Conservation (phyloP, 2,329 filamentous ascomycete genomes). For the Penicillium occitanis region DNA sequence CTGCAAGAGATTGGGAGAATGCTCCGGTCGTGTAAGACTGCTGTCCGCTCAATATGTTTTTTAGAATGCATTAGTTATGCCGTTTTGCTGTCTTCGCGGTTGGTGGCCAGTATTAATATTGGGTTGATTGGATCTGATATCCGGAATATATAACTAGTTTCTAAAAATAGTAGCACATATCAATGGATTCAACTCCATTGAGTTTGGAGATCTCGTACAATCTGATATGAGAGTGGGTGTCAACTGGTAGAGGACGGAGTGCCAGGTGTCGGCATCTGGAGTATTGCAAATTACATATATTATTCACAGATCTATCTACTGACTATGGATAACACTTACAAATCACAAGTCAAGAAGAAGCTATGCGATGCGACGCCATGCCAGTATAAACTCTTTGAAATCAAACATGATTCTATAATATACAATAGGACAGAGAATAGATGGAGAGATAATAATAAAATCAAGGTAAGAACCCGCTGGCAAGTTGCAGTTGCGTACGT, state of each 20-base stretch:
- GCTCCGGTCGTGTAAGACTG: background rate
- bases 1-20: background rate
- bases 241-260: too few relatives aligned
- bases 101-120: background rate
- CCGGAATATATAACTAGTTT: background rate
- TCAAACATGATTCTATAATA: conserved; percentile 19
- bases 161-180: conserved; percentile 1
- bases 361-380: background rate
- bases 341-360: background rate
- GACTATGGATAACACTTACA: background rate
- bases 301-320: conserved; percentile 1
- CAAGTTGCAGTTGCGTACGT: conserved; percentile 1
- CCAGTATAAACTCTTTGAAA: conserved; percentile 3
- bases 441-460: background rate
- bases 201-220: too few relatives aligned
- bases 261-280: background rate
- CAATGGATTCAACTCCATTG: background rate
- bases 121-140: background rate
- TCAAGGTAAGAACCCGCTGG: background rate
- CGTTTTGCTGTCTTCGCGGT: background rate
- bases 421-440: conserved; percentile 23
- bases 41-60: background rate
- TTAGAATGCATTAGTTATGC: background rate
- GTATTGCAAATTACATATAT: background rate
- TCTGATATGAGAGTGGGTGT: background rate